Base-by-base conservation (phyloP, 2,329 filamentous ascomycete species). In the Geosmithia putterillii region DNA sequence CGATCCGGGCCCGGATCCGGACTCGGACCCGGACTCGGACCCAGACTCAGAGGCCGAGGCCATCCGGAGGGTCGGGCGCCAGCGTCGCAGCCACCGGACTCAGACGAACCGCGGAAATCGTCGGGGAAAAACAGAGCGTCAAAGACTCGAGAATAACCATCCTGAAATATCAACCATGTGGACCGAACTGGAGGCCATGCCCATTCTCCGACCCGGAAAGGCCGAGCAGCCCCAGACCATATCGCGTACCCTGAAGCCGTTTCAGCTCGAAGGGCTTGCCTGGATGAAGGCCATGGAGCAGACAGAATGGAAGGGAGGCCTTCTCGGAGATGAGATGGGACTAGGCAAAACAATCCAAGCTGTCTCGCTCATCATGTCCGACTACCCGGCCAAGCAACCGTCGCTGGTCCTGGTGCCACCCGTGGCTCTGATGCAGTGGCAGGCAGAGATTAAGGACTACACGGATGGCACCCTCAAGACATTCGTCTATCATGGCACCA, bases 271-370 rank as follows among this genome's bases (percentile, higher is more conserved):
- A 62, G 92, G 92, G 4, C 70, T 98, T 35, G 81, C 87, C 42
- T 98, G 92, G 92, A 94, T 98, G 87, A 79, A 75, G 47, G 81
- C 75, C 44, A 94, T 96, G 73, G 92, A 98, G 59, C 70, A 85
- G 62, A 83, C 79, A 0, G 66, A 83, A 35, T 96, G 89, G 74
- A 86, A 81, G 55, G 92, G 92, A 17, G 92, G 92, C 14, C 70
- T 98, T 2, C 74, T 98, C 2, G 92, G 92, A 46, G 92, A 98
- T 53, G 92, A 98, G 63, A 98, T 98, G 92, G 92, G 92, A 7
- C 85, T 98, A 65, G 92, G 92, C 41, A 98, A 98, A 67, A 98
- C 92, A 0, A 96, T 98, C 42, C 92, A 98, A 62, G 90, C 92
- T 2, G 92, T 98, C 17, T 95, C 90, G 3, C 74, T 98, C 38